These are phyloP conservation scores for Vanrija sp. DNA, from an alignment of 1,284 basidiomycete genomes.

Conservation along the genomic window DNA sequence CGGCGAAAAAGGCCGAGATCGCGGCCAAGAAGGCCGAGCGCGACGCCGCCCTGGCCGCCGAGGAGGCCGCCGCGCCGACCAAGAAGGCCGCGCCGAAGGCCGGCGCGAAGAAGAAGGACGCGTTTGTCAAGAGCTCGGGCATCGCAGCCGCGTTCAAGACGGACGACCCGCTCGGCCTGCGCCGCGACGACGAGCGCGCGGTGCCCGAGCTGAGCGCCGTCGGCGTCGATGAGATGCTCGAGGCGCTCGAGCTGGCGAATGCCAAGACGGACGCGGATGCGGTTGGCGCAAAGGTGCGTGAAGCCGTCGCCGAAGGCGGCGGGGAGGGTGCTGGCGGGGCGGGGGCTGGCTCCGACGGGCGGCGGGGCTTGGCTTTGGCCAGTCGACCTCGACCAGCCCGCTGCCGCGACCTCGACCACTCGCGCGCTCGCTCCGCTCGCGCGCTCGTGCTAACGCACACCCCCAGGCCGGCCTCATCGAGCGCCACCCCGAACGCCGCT, in stretches of 20 bases:
- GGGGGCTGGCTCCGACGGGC: neutral
- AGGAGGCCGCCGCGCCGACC: constrained; percentile 65
- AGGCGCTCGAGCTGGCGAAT: constrained; percentile 81
- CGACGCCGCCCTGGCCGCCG: constrained; percentile 62
- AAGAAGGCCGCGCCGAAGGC: constrained; percentile 53
- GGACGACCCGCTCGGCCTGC: constrained; percentile 66
- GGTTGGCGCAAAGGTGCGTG: constrained; percentile 56
- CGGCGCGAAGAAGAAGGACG: constrained; percentile 33
- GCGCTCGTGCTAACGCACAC: constrained; percentile 16
- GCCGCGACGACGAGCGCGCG: constrained; percentile 40
- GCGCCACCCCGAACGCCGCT: constrained; percentile 88
- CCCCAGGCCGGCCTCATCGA: constrained; percentile 78
- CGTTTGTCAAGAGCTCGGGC: constrained; percentile 15
- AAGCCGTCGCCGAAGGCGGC: neutral
- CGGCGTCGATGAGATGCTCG: constrained; percentile 87
- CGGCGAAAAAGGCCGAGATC: constrained; percentile 53
- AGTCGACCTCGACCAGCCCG: no score
- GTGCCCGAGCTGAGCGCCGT: constrained; percentile 72
- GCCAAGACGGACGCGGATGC: constrained; percentile 90
- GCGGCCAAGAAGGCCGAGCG: constrained; percentile 54
- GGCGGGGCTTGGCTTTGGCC: neutral
- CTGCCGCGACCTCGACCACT: no score
- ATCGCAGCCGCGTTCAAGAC: constrained; percentile 28
- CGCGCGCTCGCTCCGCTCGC: neutral
- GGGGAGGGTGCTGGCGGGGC: no score